Base-by-base conservation (phyloP, 1,284 basidiomycete species). In the Leucoagaricus sp. region DNA sequence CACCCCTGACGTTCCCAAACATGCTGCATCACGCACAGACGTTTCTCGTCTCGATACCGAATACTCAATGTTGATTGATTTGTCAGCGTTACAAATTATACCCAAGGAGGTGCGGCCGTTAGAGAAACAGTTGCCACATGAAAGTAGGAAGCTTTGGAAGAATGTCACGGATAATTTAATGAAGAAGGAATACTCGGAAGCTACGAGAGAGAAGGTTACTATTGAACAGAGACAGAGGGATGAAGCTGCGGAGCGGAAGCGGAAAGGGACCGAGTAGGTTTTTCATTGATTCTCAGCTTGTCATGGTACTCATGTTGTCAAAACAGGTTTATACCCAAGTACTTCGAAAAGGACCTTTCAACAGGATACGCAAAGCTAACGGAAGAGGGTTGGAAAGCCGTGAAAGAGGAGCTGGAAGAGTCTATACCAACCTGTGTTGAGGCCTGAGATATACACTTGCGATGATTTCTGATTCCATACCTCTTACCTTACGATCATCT, bases 171-270 rank as follows among this genome's bases (percentile, higher is more conserved):
- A 76, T 54, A 75, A 84, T 66, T 76, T 98, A 56, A 53, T 93
- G 48, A 79, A 77, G 66, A 98, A 97, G 79, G 92, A 97, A 71
- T 98, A 84, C 75, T 80, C 81, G 42, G 93, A 96, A 53, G 95
- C 95, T 53, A 96, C 92, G 49, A 89, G 80, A 75, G 82, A 89
- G 72, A 98, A 97, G 78, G 84, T 94, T 56, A 72, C 71, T 4
- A 95, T 98, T 55, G 95, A 97, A 75, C 94, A 97, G 80, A 82
- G 73, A 66, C 95, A 97, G 78, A 78, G 95, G 55, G 94, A 96
- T 62, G 82, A 86, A 44, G 90, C 94, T 7, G 87, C 87, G 12
- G 88, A 93, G 70, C 79, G 92, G 71, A 95, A 94, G 77, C 82
- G 79, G 67, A 88, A 84, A 58, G 91, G 87, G 17, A 72, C 83